phyloP scores from a whole-genome alignment of 192 early-diverging fungal species.

The Coemansia sp. region DNA sequence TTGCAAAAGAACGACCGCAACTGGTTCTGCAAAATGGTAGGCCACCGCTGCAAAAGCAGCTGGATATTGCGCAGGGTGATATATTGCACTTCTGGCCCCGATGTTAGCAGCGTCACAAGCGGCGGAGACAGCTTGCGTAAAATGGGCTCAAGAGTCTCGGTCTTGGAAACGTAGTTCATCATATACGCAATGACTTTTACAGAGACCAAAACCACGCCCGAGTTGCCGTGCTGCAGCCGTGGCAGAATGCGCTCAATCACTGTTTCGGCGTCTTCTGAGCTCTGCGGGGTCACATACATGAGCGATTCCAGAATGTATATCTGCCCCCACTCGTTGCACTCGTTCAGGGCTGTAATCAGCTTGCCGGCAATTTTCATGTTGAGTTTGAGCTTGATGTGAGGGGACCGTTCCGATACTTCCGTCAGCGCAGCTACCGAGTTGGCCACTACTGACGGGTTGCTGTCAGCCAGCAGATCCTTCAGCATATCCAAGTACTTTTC shows the following conservation, averaged over 20 bases:
- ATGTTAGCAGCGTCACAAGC: conserved; percentile 87
- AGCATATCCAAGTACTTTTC: conserved; percentile 90
- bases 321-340: conserved; percentile 98
- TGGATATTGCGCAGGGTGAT: conserved; percentile 95
- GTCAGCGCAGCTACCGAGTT: conserved; percentile 91
- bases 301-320: conserved; percentile 91
- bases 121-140: conserved; percentile 88
- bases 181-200: conserved; percentile 91
- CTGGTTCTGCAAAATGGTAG: conserved; percentile 86
- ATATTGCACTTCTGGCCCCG: conserved; percentile 93
- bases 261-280: conserved; percentile 82
- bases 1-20: conserved; percentile 99
- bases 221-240: conserved; percentile 92
- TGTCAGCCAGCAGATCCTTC: conserved; percentile 78
- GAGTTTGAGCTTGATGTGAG: conserved; percentile 79
- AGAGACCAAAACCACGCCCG: conserved; percentile 80
- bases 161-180: conserved; percentile 88
- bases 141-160: conserved; percentile 68
- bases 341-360: conserved; percentile 88
- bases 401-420: conserved; percentile 89
- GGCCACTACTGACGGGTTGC: conserved; percentile 94
- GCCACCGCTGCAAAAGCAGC: conserved; percentile 86
- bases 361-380: conserved; percentile 87
- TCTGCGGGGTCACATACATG: conserved; percentile 87
- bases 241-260: conserved; percentile 86